These are phyloP conservation scores for Neoboletus magnificus DNA, from an alignment of 768 basidiomycete genomes.

Conservation along the genomic window DNA sequence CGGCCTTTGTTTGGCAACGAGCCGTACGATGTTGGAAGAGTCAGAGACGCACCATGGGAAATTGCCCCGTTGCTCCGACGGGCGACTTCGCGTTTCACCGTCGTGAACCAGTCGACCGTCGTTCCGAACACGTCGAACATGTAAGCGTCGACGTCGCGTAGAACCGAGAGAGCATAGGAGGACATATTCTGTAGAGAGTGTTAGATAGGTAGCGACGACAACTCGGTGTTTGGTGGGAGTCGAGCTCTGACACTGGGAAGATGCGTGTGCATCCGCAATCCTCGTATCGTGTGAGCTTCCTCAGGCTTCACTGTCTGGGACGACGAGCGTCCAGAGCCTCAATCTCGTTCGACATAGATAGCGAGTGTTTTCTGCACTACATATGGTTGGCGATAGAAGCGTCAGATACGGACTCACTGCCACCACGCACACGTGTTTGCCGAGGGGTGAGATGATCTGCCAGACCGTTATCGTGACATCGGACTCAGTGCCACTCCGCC, in stretches of 20 bases:
- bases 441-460: too few relatives aligned
- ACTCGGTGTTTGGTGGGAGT: neutral
- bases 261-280: neutral
- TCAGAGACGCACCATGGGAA: slow-evolving; percentile 9
- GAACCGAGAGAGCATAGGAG: neutral
- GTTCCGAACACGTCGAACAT: slow-evolving; percentile 53
- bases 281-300: too few relatives aligned
- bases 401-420: too few relatives aligned
- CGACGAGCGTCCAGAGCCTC: too few relatives aligned
- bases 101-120: slow-evolving; percentile 42
- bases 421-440: too few relatives aligned
- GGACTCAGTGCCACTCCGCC: too few relatives aligned
- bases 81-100: slow-evolving; percentile 19
- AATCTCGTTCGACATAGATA: too few relatives aligned
- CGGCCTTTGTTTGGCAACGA: neutral
- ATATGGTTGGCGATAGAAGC: too few relatives aligned
- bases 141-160: slow-evolving; percentile 38
- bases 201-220: neutral
- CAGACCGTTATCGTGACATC: too few relatives aligned
- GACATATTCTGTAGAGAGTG: neutral
- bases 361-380: too few relatives aligned
- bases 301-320: too few relatives aligned
- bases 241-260: neutral
- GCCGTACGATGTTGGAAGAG: neutral
- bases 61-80: slow-evolving; percentile 13